These are phyloP conservation scores for Hygrophorus pudorinus DNA, from an alignment of 768 basidiomycete species.

Conservation along the genomic window DNA sequence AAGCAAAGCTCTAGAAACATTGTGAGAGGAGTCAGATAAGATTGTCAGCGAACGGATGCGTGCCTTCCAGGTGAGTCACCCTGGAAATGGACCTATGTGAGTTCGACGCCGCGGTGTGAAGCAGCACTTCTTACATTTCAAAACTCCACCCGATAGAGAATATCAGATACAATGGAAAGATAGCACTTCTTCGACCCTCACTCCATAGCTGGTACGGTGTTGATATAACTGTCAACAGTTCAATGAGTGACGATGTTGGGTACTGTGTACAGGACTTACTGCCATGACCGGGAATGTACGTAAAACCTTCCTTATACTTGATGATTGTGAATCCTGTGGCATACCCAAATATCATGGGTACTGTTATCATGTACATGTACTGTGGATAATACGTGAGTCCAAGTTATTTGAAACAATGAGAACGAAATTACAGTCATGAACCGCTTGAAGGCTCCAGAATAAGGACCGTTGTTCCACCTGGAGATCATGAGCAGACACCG, in stretches of 20 bases:
- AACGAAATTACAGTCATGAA: conserved; percentile 61
- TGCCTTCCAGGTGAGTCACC: conserved; percentile 76
- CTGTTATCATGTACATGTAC: conserved; percentile 61
- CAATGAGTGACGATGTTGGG: neutral
- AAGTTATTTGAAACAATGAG: neutral
- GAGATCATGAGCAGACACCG: neutral
- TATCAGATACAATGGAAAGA: conserved; percentile 56
- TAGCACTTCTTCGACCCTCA: conserved; percentile 28
- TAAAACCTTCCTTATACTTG: conserved; percentile 65
- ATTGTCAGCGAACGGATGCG: neutral
- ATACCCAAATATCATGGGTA: conserved; percentile 52
- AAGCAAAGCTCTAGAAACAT: conserved; percentile 62
- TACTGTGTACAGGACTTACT: conserved; percentile 31
- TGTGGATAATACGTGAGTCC: conserved; percentile 17
- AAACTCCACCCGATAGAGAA: conserved; percentile 63
- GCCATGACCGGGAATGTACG: conserved; percentile 31
- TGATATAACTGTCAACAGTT: conserved; percentile 40
- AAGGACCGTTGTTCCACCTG: conserved; percentile 61
- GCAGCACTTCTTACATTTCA: conserved; percentile 48
- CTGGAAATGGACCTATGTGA: conserved; percentile 22
- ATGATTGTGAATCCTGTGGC: conserved; percentile 57
- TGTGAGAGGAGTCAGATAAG: conserved; percentile 1
- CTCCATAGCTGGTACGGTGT: conserved; percentile 56
- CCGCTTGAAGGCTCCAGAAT: conserved; percentile 73
- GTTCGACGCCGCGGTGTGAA: neutral